Percentiles rank a stretch among this genome's conserved stretches.
These are phyloP conservation scores for Xerocomus subilludens DNA, from an alignment of 1,284 basidiomycete genomes.

Conservation along the genomic window DNA sequence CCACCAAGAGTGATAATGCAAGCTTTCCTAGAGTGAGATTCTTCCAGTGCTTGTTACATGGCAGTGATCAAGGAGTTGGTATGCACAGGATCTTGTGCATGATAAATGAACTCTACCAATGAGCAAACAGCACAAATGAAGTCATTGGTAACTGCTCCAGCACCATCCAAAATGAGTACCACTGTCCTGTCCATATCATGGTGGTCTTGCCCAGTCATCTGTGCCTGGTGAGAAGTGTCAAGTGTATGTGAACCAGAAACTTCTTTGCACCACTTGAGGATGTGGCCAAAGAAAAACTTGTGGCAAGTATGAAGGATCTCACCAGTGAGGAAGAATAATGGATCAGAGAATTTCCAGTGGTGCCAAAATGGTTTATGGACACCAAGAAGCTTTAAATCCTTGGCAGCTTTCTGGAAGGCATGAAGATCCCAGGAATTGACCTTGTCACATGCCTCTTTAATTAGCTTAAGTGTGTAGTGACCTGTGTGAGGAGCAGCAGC, in stretches of 20 bases:
- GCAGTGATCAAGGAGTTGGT: slow-evolving; percentile 4
- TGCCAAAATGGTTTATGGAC: slow-evolving; percentile 15
- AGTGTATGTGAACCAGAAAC: neutral
- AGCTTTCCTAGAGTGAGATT: neutral
- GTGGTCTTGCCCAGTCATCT: slow-evolving; percentile 30
- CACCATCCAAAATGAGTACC: slow-evolving; percentile 1
- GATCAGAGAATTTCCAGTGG: neutral
- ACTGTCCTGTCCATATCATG: slow-evolving; percentile 21
- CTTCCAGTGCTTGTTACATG: neutral
- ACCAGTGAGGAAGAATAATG: neutral
- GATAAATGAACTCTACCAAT: slow-evolving; percentile 25
- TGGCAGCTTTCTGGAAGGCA: slow-evolving; percentile 6
- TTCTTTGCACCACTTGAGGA: slow-evolving; percentile 17
- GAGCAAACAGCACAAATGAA: neutral
- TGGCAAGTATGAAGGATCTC: slow-evolving; percentile 18
- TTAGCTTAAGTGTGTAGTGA: neutral
- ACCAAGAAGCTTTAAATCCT: neutral
- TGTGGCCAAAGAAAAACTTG: slow-evolving; percentile 32
- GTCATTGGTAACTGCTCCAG: neutral
- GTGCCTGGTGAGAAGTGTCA: slow-evolving; percentile 10
- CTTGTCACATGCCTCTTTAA: neutral
- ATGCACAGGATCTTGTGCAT: slow-evolving; percentile 8
- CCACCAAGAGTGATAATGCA: neutral
- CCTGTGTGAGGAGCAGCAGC: neutral
- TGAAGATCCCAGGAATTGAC: slow-evolving; percentile 7